phyloP scores from a whole-genome alignment of 2,329 filamentous ascomycete species.

The Ilyonectria mors-panacis region DNA sequence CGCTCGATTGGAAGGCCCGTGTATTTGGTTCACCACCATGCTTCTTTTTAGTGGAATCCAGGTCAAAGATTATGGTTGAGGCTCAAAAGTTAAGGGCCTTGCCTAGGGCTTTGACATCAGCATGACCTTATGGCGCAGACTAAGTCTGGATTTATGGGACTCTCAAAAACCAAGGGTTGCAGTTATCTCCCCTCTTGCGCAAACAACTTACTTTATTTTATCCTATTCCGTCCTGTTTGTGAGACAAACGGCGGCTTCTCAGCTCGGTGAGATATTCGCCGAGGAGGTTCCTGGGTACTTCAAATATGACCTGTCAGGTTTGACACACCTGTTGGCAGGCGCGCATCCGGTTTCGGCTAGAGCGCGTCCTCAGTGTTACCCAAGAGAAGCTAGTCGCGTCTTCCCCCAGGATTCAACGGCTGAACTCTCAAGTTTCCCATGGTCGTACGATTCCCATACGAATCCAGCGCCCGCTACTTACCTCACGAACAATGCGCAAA shows the following conservation, averaged over 20 bases:
- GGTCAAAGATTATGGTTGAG: constrained; percentile 16
- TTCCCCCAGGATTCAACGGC: constrained; percentile 3
- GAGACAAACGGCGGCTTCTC: neutral
- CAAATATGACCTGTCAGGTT: constrained; percentile 21
- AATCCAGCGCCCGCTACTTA: neutral
- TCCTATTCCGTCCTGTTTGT: neutral
- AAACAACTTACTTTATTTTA: neutral
- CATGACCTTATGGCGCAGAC: neutral
- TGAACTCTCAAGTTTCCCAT: constrained; percentile 8
- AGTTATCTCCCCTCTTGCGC: neutral
- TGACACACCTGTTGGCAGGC: constrained; percentile 5
- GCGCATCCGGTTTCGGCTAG: constrained; percentile 15
- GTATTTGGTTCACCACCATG: constrained; percentile 18
- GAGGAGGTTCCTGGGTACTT: constrained; percentile 2
- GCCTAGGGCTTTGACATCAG: neutral
- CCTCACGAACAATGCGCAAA: neutral
- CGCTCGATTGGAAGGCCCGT: constrained; percentile 27
- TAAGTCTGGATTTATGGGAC: neutral
- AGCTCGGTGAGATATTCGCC: constrained; percentile 1
- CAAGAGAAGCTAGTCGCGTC: constrained; percentile 8
- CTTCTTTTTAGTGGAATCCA: constrained; percentile 13
- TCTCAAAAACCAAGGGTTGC: neutral
- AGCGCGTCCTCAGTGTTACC: constrained; percentile 1
- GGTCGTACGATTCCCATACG: constrained; percentile 16
- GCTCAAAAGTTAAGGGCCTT: neutral